phyloP scores from a whole-genome alignment of 345 rosid species.

The Kernera saxatilis region DNA sequence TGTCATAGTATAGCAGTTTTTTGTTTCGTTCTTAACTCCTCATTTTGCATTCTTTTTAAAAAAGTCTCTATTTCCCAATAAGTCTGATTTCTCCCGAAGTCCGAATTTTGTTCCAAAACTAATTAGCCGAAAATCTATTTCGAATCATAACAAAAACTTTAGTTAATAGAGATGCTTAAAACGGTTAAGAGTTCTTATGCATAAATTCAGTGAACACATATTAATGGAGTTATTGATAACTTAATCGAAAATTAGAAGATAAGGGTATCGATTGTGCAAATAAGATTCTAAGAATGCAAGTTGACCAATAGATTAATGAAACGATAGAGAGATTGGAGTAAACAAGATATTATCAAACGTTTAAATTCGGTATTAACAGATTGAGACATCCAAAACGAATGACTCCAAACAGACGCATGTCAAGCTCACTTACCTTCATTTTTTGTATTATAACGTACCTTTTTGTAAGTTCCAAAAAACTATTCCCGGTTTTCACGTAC shows the following conservation, averaged over 20 bases:
- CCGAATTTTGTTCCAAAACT: background rate
- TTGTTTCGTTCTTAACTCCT: too few species aligned
- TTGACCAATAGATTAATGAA: constrained; percentile 21
- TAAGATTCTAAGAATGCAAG: constrained; percentile 11
- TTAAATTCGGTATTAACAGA: constrained; percentile 10
- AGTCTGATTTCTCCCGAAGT: background rate
- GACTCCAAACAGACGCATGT: constrained; percentile 20
- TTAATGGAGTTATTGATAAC: background rate
- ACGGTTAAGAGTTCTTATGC: background rate
- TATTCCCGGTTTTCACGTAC: constrained; percentile 20
- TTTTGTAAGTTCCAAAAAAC: constrained; percentile 7
- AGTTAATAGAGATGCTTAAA: background rate
- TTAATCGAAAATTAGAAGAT: background rate
- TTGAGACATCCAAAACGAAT: constrained; percentile 20
- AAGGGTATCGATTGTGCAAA: background rate
- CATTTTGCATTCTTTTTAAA: background rate
- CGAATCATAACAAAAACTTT: background rate
- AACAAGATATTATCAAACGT: constrained; percentile 10
- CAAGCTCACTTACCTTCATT: constrained; percentile 19
- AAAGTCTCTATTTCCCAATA: background rate
- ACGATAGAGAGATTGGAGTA: background rate
- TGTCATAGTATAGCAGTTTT: too few species aligned
- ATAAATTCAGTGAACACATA: background rate
- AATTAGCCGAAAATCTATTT: background rate
- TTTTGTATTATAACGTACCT: background rate